Evolutionary conservation across 1,284 basidiomycete species (phyloP).

Genomic region (Puccinia polysora): DNA sequence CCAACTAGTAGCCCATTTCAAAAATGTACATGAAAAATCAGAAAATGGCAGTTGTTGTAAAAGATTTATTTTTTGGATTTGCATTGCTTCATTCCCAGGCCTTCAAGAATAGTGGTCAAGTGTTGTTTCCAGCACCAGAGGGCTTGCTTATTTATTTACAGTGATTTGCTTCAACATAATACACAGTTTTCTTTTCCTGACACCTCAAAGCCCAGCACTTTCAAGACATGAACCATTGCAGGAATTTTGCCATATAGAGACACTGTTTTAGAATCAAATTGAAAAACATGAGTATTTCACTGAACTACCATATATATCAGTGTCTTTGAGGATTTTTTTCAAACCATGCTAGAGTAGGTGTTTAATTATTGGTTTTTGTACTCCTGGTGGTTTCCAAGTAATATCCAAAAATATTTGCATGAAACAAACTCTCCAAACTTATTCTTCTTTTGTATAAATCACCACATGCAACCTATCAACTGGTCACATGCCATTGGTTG

Average conservation of each 20-base stretch:
- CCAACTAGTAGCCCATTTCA: not conserved
- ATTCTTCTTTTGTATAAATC: not conserved
- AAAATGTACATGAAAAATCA: not conserved
- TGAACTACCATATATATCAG: not conserved
- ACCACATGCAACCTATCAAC: not conserved
- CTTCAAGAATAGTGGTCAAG: not conserved
- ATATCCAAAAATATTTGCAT: not conserved
- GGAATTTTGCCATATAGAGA: not conserved
- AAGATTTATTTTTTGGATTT: not conserved
- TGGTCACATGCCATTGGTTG: not conserved
- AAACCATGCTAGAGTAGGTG: not conserved
- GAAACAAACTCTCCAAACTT: not conserved
- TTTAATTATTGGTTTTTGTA: not conserved
- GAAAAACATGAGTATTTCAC: not conserved
- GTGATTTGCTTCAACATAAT: not conserved
- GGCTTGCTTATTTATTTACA: not conserved
- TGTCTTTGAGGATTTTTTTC: not conserved
- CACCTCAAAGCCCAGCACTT: not conserved
- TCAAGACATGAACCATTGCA: not conserved
- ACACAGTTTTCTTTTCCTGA: not conserved
- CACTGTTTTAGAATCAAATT: not conserved
- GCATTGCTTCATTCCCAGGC: not conserved
- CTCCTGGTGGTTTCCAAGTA: not conserved
- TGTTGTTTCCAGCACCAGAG: not conserved
- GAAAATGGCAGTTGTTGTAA: not conserved